phyloP scores from a whole-genome alignment of 1,284 basidiomycete genomes.

The Sporisorium graminicola region DNA sequence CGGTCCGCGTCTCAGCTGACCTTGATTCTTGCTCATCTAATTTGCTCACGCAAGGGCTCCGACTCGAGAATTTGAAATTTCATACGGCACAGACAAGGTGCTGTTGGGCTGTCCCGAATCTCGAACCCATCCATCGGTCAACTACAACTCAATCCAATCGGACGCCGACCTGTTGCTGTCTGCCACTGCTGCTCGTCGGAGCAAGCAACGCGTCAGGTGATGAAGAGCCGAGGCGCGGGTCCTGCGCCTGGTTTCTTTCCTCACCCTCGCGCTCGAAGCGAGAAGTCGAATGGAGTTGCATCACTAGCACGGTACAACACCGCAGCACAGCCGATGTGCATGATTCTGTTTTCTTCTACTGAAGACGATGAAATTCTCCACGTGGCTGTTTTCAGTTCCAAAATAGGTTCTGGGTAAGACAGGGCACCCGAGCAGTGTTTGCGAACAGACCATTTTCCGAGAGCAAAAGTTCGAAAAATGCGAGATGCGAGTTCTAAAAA shows the following conservation, averaged over 20 bases:
- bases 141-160: no score
- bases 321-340: background rate
- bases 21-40: background rate
- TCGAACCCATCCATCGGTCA: background rate
- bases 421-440: constrained; percentile 1
- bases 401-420: background rate
- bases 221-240: background rate
- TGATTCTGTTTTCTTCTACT: background rate
- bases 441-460: background rate
- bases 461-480: background rate
- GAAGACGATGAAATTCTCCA: background rate
- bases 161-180: no score
- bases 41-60: no score
- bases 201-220: background rate
- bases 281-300: background rate
- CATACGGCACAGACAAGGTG: no score
- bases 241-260: no score
- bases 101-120: no score
- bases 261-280: background rate
- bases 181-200: background rate
- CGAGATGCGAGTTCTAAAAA: background rate
- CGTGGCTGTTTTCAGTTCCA: no score
- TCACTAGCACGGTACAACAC: background rate
- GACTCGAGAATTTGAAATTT: no score
- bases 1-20: constrained; percentile 7